Conservation (phyloP, 305 asterid genomes). For the Ajuga reptans region DNA sequence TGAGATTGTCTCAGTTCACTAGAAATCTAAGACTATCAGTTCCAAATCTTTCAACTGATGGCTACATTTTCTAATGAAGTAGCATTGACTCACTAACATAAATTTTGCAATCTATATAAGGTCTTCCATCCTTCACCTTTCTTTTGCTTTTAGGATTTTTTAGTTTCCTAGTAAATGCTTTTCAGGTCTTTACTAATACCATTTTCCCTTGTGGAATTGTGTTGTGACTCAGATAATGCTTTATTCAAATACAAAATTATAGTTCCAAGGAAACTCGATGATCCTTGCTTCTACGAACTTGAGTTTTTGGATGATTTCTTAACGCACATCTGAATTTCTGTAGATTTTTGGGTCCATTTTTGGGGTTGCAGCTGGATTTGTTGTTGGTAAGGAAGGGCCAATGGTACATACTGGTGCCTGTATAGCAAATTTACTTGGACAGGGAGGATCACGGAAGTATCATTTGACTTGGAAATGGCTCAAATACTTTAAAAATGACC, state of each 20-base stretch:
- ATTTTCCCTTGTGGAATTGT: not conserved
- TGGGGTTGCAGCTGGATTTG: slow-evolving; percentile 97
- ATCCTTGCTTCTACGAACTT: not conserved
- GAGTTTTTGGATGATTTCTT: slow-evolving; percentile 3
- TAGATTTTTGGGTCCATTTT: slow-evolving; percentile 90
- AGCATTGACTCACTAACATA: not conserved
- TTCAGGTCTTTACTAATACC: not conserved
- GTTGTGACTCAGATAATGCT: not conserved
- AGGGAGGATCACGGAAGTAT: slow-evolving; percentile 94
- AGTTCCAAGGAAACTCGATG: not conserved
- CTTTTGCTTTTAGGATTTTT: not conserved
- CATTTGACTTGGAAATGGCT: slow-evolving; percentile 92
- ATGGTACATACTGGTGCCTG: slow-evolving; percentile 98
- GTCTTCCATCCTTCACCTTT: not conserved
- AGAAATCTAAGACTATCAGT: not conserved
- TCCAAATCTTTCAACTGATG: not conserved
- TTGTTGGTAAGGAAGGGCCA: slow-evolving; percentile 97
- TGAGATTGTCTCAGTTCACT: not conserved
- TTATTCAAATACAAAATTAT: not conserved
- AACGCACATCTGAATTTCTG: slow-evolving; percentile 14
- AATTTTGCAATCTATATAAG: not conserved
- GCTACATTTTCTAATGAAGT: not conserved
- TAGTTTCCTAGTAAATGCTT: not conserved
- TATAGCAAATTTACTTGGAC: slow-evolving; percentile 91
- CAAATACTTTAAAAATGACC: slow-evolving; percentile 71